These are phyloP conservation scores for Prototheca stagnorum DNA, from an alignment of 163 green algal species.

Conservation along the genomic window DNA sequence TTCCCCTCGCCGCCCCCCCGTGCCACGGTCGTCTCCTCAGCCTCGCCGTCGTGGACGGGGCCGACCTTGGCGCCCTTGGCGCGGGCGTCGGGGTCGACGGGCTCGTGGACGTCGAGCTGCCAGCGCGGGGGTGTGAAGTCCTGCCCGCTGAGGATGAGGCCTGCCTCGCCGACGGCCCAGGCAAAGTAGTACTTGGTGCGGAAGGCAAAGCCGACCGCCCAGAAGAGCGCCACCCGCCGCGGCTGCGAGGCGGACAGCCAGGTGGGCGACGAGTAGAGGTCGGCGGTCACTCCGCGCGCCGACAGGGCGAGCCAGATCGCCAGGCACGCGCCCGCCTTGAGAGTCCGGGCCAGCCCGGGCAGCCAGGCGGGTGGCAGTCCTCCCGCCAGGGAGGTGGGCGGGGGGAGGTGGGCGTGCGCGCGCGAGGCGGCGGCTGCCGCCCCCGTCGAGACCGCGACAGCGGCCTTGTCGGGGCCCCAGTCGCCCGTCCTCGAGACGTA, in stretches of 20 bases:
- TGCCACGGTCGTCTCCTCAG: neutral
- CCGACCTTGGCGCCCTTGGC: too few species aligned
- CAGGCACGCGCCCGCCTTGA: constrained; percentile 35
- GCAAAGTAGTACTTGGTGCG: constrained; percentile 73
- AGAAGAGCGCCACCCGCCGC: constrained; percentile 10
- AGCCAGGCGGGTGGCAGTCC: too few species aligned
- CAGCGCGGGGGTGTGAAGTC: too few species aligned
- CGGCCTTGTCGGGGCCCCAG: neutral
- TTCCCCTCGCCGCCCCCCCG: too few species aligned
- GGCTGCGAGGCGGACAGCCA: neutral
- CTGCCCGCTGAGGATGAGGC: constrained; percentile 29
- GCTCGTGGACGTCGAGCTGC: too few species aligned
- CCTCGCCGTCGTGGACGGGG: too few species aligned
- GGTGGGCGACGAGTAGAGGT: neutral
- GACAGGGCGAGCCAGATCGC: constrained; percentile 27
- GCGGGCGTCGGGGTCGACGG: too few species aligned
- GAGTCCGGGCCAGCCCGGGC: constrained; percentile 23
- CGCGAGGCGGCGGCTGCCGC: too few species aligned
- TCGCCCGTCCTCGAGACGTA: constrained; percentile 10
- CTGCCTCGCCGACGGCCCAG: constrained; percentile 54
- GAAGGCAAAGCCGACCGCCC: constrained; percentile 22
- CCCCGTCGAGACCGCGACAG: too few species aligned
- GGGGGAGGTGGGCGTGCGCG: neutral
- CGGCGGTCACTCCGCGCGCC: neutral
- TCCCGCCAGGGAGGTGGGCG: constrained; percentile 15